These are phyloP conservation scores for Alternaria consortialis DNA, from an alignment of 2,329 filamentous ascomycete species.

Conservation along the genomic window DNA sequence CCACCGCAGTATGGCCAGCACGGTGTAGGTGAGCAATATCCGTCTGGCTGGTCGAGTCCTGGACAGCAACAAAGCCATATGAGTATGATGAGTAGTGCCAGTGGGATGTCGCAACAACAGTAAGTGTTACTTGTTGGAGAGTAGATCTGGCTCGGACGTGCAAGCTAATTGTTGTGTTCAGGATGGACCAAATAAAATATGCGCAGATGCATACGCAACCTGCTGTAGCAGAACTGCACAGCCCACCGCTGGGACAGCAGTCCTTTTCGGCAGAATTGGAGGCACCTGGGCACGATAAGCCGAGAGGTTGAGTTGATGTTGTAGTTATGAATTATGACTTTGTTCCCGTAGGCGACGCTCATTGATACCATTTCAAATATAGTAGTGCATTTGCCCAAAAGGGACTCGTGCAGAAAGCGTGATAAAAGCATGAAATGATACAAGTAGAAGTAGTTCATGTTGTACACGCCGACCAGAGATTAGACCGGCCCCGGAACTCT, in stretches of 20 bases:
- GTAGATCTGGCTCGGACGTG: not conserved
- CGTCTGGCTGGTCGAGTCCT: slow-evolving; percentile 32
- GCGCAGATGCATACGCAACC: slow-evolving; percentile 16
- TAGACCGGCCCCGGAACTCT: not conserved
- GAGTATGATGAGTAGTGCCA: slow-evolving; percentile 29
- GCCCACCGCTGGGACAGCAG: slow-evolving; percentile 32
- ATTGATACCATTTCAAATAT: not conserved
- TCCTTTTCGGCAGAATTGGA: slow-evolving; percentile 39
- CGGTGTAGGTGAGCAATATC: slow-evolving; percentile 33
- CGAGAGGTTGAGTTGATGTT: not conserved
- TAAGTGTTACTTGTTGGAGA: slow-evolving; percentile 20
- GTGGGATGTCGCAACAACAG: slow-evolving; percentile 35
- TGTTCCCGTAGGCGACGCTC: not conserved
- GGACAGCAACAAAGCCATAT: slow-evolving; percentile 27
- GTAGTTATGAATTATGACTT: not conserved
- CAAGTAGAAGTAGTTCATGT: not conserved
- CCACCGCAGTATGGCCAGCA: slow-evolving; percentile 39
- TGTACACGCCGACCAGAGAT: not conserved
- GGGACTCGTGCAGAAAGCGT: not conserved
- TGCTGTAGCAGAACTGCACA: slow-evolving; percentile 33
- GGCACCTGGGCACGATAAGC: slow-evolving; percentile 24
- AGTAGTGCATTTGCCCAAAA: slow-evolving; percentile 1
- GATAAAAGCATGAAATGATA: not conserved
- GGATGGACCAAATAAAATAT: slow-evolving; percentile 36
- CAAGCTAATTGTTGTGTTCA: slow-evolving; percentile 10